Conservation (phyloP, 2,329 filamentous ascomycete species). For the Fusarium sp. region DNA sequence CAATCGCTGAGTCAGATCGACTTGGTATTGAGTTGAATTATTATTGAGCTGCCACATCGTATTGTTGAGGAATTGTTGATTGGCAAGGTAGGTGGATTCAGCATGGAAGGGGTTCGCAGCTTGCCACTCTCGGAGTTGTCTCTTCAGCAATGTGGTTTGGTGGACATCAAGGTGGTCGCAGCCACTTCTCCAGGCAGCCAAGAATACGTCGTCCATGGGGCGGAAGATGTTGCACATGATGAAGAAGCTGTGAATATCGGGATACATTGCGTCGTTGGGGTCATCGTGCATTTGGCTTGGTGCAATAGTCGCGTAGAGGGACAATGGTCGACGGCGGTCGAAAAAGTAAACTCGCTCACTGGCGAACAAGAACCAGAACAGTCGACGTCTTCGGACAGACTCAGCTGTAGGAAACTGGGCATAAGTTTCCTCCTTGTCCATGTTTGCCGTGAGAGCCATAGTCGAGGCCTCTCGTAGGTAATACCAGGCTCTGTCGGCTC, state of each 20-base stretch:
- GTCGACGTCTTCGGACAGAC: constrained; percentile 71
- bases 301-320: constrained; percentile 77
- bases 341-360: constrained; percentile 80
- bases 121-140: constrained; percentile 66
- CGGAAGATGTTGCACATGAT: constrained; percentile 73
- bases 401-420: constrained; percentile 69
- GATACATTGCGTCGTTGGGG: constrained; percentile 65
- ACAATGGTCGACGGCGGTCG: constrained; percentile 74
- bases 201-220: constrained; percentile 74
- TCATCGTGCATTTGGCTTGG: constrained; percentile 74
- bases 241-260: constrained; percentile 68
- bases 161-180: constrained; percentile 67
- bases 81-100: constrained; percentile 67
- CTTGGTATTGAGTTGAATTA: constrained; percentile 29
- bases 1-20: constrained; percentile 48
- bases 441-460: constrained; percentile 70
- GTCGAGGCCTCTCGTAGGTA: constrained; percentile 82
- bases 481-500: constrained; percentile 78
- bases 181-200: constrained; percentile 75
- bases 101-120: constrained; percentile 62
- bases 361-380: constrained; percentile 80
- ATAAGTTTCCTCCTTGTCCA: constrained; percentile 75
- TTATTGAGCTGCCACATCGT: constrained; percentile 72
- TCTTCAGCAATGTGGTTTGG: constrained; percentile 70
- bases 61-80: constrained; percentile 75